A percentile compares a stretch with the other conserved stretches of the same genome.
These are phyloP conservation scores for Uncinocarpus reesii DNA, from an alignment of 2,329 filamentous ascomycete genomes.

Conservation along the genomic window DNA sequence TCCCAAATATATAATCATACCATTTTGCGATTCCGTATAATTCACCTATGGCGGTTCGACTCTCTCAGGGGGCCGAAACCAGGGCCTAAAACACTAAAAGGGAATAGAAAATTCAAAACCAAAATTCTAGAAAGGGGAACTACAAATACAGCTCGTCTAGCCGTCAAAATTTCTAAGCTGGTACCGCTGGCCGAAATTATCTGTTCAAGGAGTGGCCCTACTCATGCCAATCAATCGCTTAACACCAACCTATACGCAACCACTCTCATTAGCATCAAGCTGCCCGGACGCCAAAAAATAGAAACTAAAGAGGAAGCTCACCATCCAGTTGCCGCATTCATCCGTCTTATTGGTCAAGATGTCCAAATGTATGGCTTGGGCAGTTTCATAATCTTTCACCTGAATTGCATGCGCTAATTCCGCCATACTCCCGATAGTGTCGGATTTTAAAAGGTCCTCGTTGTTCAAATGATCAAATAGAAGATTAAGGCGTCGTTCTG, in stretches of 20 bases:
- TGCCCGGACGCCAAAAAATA: not conserved
- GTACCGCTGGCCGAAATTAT: not conserved
- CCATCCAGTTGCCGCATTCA: slow-evolving; percentile 81
- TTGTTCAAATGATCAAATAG: slow-evolving; percentile 98
- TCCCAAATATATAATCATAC: not conserved
- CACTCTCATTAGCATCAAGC: slow-evolving; percentile 7
- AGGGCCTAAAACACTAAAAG: not conserved
- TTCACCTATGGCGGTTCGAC: slow-evolving; percentile 1
- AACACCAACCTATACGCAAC: slow-evolving; percentile 51
- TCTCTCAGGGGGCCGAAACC: not conserved
- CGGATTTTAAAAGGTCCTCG: slow-evolving; percentile 72
- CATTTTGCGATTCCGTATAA: slow-evolving; percentile 1
- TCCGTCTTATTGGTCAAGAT: slow-evolving; percentile 67
- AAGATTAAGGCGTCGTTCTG: slow-evolving; percentile 81
- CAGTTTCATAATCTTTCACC: slow-evolving; percentile 57
- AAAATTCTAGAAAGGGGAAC: not conserved
- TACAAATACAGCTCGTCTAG: not conserved
- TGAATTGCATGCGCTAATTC: slow-evolving; percentile 54
- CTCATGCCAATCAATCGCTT: slow-evolving; percentile 72
- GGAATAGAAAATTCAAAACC: not conserved
- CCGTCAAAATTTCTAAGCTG: not conserved
- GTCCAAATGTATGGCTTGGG: slow-evolving; percentile 59
- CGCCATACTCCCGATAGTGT: slow-evolving; percentile 46
- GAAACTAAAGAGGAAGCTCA: slow-evolving; percentile 35
- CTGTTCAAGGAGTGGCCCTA: slow-evolving; percentile 54